Conservation (phyloP, 1,284 basidiomycete species). For the Pascua sp. region DNA sequence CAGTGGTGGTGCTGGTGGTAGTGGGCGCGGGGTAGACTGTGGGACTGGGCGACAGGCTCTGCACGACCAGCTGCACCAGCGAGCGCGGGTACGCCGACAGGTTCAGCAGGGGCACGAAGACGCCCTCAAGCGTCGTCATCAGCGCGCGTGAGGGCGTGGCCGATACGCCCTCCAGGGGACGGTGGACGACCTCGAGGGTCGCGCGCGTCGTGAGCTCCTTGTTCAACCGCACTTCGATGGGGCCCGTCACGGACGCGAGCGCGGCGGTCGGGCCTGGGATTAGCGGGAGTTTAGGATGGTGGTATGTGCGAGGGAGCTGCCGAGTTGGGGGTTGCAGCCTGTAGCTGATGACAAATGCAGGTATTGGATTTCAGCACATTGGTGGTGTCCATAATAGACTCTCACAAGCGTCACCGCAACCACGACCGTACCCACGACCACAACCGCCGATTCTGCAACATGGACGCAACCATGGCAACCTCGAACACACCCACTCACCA, state of each 20-base stretch:
- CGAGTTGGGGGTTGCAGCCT: not conserved
- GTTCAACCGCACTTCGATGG: conserved; percentile 54
- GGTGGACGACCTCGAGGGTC: conserved; percentile 54
- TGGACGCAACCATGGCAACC: too few relatives aligned
- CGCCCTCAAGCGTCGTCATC: conserved; percentile 36
- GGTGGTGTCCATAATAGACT: not conserved
- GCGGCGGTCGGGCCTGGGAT: conserved; percentile 44
- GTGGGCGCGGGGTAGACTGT: conserved; percentile 25
- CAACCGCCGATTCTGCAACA: too few relatives aligned
- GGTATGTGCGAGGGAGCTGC: not conserved
- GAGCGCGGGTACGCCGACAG: conserved; percentile 55
- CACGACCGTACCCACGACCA: too few relatives aligned
- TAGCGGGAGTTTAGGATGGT: not conserved
- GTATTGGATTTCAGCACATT: not conserved
- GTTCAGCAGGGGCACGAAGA: conserved; percentile 49
- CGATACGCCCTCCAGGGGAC: conserved; percentile 52
- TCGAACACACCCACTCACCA: conserved; percentile 27
- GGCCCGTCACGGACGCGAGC: conserved; percentile 53
- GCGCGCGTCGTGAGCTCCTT: conserved; percentile 55
- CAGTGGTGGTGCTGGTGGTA: not conserved
- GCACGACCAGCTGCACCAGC: conserved; percentile 63
- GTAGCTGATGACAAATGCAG: not conserved
- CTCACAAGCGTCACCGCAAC: too few relatives aligned
- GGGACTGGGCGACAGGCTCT: conserved; percentile 54
- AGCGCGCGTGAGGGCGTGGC: conserved; percentile 47